A percentile compares a stretch with the other conserved stretches of the same genome.
Evolutionary conservation across 495 filamentous ascomycete genomes (phyloP).

Genomic region (Aspergillus coremiiformis): DNA sequence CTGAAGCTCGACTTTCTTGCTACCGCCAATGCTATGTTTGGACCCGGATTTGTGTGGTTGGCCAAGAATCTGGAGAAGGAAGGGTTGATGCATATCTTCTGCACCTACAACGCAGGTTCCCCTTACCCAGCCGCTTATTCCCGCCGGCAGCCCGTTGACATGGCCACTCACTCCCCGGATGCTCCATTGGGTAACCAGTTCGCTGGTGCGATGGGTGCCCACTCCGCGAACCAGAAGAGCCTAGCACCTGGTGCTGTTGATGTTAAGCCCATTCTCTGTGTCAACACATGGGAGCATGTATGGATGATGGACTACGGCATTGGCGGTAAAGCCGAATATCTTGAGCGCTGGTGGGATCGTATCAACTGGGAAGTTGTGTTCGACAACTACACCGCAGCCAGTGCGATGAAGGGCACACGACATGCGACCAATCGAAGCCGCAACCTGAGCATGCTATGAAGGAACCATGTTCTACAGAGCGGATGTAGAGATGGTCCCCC

Average conservation of each 20-base stretch:
- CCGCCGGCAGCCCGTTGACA: conserved; percentile 70
- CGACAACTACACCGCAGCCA: conserved; percentile 38
- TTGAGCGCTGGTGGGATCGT: conserved; percentile 75
- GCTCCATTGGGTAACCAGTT: conserved; percentile 36
- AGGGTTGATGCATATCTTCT: conserved; percentile 61
- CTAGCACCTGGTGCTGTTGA: conserved; percentile 62
- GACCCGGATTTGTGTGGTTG: conserved; percentile 95
- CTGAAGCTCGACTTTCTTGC: conserved; percentile 69
- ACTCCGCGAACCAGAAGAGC: conserved; percentile 35
- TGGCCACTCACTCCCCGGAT: conserved; percentile 56
- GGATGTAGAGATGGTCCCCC: not conserved
- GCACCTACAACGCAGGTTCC: conserved; percentile 85
- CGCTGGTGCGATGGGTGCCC: conserved; percentile 44
- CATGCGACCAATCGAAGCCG: conserved; percentile 17
- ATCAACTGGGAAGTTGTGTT: conserved; percentile 78
- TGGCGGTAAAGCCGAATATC: conserved; percentile 65
- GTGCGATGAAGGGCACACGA: conserved; percentile 18
- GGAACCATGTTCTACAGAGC: conserved; percentile 6
- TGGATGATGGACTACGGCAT: conserved; percentile 84
- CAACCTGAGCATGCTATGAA: conserved; percentile 28
- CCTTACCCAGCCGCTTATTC: conserved; percentile 81
- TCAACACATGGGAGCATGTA: conserved; percentile 95
- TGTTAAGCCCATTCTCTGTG: conserved; percentile 69
- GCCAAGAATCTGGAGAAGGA: conserved; percentile 49
- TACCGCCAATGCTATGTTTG: conserved; percentile 89